Evolutionary conservation across 2,329 filamentous ascomycete species (phyloP).

Genomic region (Alternaria viburni): DNA sequence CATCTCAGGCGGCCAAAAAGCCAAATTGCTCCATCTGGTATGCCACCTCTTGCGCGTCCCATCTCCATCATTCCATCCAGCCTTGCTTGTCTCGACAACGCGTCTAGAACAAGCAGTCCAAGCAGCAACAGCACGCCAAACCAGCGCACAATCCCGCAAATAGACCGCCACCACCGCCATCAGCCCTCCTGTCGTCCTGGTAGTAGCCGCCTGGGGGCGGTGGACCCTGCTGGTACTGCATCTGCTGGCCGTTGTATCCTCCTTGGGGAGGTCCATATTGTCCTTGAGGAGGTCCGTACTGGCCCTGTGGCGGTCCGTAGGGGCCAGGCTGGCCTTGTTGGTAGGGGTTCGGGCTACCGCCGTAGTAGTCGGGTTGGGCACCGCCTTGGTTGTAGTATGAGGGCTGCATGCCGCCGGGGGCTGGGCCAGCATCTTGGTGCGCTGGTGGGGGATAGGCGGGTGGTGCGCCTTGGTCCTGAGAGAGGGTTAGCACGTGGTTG

Average conservation of each 20-base stretch:
- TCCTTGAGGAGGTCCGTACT: slow-evolving; percentile 29
- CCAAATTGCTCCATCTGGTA: background rate
- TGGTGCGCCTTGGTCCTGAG: slow-evolving; percentile 37
- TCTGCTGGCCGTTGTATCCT: slow-evolving; percentile 42
- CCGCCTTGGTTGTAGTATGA: slow-evolving; percentile 26
- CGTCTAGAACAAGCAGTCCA: slow-evolving; percentile 57
- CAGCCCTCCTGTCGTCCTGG: slow-evolving; percentile 38
- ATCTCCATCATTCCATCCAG: background rate
- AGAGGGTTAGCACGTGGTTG: slow-evolving; percentile 7
- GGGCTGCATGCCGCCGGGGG: slow-evolving; percentile 19
- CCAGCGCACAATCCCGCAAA: slow-evolving; percentile 53
- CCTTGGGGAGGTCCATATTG: slow-evolving; percentile 29
- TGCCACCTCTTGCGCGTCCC: background rate
- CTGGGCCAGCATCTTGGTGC: slow-evolving; percentile 39
- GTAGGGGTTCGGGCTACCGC: slow-evolving; percentile 29
- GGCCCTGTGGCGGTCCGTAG: slow-evolving; percentile 25
- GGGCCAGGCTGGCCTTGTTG: slow-evolving; percentile 30
- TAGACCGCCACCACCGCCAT: slow-evolving; percentile 47
- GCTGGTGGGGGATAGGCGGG: slow-evolving; percentile 44
- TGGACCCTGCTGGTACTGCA: slow-evolving; percentile 44
- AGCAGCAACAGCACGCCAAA: slow-evolving; percentile 60
- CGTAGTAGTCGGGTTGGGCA: slow-evolving; percentile 27
- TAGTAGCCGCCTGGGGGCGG: slow-evolving; percentile 50
- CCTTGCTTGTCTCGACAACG: background rate
- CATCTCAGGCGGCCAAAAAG: background rate